Conservation (phyloP, 2,329 filamentous ascomycete genomes). For the Fusarium ambrosium region DNA sequence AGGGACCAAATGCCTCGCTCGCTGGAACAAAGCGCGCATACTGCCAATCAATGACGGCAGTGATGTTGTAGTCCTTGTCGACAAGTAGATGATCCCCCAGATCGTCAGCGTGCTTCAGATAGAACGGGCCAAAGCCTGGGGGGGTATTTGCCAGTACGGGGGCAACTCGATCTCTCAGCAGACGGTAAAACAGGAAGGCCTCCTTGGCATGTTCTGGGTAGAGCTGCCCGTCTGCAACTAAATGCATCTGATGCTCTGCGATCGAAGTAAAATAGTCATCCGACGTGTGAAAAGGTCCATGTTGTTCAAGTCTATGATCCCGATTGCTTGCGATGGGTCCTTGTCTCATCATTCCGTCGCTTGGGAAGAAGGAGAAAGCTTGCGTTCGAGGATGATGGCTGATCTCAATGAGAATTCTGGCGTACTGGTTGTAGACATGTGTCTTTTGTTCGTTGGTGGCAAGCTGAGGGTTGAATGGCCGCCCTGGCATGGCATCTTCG, state of each 20-base stretch:
- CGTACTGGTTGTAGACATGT: conserved; percentile 17
- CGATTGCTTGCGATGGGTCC: conserved; percentile 19
- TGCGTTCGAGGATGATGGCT: background rate
- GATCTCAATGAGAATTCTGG: conserved; percentile 7
- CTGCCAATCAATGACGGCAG: conserved; percentile 25
- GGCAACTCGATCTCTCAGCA: conserved; percentile 8
- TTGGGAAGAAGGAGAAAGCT: conserved; percentile 9
- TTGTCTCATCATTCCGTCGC: background rate
- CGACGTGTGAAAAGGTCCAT: background rate
- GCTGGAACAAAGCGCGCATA: conserved; percentile 19
- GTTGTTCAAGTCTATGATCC: conserved; percentile 3
- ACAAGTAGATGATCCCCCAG: conserved; percentile 13
- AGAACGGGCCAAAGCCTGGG: background rate
- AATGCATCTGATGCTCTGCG: background rate
- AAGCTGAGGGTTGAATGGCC: conserved; percentile 19
- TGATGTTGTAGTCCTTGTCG: conserved; percentile 13
- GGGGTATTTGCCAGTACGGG: background rate
- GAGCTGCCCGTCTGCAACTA: conserved; percentile 17
- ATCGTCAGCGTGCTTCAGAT: conserved; percentile 19
- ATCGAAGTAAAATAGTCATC: background rate
- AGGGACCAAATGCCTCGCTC: conserved; percentile 14
- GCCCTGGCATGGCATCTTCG: conserved; percentile 43
- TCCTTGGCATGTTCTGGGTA: conserved; percentile 13
- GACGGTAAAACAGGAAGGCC: conserved; percentile 7
- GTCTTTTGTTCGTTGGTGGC: conserved; percentile 19